Base-by-base conservation (phyloP, 2,329 filamentous ascomycete genomes). In the Penicillium rolfsii region DNA sequence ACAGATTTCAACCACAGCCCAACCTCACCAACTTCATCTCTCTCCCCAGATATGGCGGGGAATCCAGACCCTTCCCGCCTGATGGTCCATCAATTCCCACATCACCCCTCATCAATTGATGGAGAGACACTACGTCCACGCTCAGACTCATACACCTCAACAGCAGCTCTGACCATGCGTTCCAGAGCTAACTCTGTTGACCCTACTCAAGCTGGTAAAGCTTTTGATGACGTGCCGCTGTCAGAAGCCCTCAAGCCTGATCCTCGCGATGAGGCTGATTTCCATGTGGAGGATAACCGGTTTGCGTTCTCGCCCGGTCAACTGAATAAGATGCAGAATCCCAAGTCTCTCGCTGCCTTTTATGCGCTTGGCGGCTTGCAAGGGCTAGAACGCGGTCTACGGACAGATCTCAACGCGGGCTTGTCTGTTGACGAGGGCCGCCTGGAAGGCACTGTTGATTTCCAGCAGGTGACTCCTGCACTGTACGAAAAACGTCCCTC, bases 291-390 rank as follows among this genome's bases (percentile, higher is more conserved):
- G 5, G 82, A 92, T 73, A 96, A 95, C 73, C 89, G 89, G 0
- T 97, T 97, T 71, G 93, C 91, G 16, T 97, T 92, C 73, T 87
- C 88, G 1, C 76, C 76, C 0, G 93, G 93, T 14, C 89, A 96
- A 71, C 82, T 97, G 64, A 89, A 88, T 70, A 97, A 96, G 76
- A 85, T 97, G 79, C 87, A 94, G 63, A 95, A 96, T 73, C 93
- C 93, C 3, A 97, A 97, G 80, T 96, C 87, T 63, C 78, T 96
- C 60, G 82, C 89, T 12, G 93, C 93, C 0, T 96, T 94, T 68
- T 90, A 89, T 71, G 88, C 88, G 14, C 75, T 97, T 5, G 93
- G 93, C 52, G 93, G 93, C 26, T 76, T 96, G 16, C 78, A 77
- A 19, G 93, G 93, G 0, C 76, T 97, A 52, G 92, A 94, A 76